Conservation (phyloP, 2,329 filamentous ascomycete genomes). For the Cercospora janseana region DNA sequence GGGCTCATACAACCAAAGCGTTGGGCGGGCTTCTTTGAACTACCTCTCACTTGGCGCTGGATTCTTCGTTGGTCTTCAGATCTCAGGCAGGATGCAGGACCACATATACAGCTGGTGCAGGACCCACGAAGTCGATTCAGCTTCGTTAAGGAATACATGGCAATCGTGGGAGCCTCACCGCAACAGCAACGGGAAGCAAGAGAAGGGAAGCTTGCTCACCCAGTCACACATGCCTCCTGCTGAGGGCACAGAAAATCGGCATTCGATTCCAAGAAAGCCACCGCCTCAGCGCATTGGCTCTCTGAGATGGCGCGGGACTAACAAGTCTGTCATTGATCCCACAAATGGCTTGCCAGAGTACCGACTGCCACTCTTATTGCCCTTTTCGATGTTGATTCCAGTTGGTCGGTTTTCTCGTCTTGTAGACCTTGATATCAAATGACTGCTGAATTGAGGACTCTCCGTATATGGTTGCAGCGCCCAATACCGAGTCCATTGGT, state of each 20-base stretch:
- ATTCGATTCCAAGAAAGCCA: constrained; percentile 19
- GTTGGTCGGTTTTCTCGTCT: constrained; percentile 12
- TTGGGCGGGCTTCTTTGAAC: constrained; percentile 28
- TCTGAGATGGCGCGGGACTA: constrained; percentile 11
- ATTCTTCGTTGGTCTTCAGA: constrained; percentile 49
- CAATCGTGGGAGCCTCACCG: constrained; percentile 17
- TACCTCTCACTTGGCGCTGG: constrained; percentile 43
- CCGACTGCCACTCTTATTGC: constrained; percentile 51
- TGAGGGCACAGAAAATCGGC: background rate
- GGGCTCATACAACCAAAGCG: constrained; percentile 27
- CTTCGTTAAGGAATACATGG: constrained; percentile 19
- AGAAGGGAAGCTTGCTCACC: constrained; percentile 16
- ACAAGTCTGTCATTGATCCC: constrained; percentile 19
- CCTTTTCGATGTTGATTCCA: constrained; percentile 36
- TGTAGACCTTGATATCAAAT: background rate
- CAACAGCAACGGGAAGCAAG: constrained; percentile 7
- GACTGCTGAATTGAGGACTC: constrained; percentile 14
- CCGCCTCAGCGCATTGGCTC: constrained; percentile 9
- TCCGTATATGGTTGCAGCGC: constrained; percentile 32
- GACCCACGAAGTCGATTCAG: constrained; percentile 24
- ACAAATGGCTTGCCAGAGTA: constrained; percentile 42
- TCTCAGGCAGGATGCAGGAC: constrained; percentile 26
- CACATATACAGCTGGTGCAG: constrained; percentile 28
- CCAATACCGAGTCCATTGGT: constrained; percentile 27
- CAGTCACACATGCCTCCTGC: background rate